These are phyloP conservation scores for Chaetomiaceae sp. DNA, from an alignment of 2,329 filamentous ascomycete genomes.

Conservation along the genomic window DNA sequence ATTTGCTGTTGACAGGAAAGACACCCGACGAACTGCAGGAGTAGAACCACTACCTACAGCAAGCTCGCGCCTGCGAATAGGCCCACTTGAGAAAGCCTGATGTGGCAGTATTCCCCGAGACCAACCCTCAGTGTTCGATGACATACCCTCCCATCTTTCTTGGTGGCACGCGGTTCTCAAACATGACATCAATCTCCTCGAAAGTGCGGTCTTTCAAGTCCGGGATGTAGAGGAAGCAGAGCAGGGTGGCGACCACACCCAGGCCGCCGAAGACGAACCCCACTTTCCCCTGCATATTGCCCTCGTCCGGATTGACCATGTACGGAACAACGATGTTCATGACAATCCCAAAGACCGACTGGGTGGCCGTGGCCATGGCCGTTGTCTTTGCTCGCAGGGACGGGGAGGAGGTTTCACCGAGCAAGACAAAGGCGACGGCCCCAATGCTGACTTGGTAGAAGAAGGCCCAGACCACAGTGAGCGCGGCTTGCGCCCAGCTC, in stretches of 20 bases:
- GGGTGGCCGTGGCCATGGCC: constrained; percentile 40
- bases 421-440: constrained; percentile 48
- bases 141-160: no score
- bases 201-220: constrained; percentile 31
- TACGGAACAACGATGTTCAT: constrained; percentile 44
- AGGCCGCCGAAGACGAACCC: constrained; percentile 40
- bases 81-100: no score
- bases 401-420: constrained; percentile 48
- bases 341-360: constrained; percentile 38
- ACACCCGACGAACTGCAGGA: no score
- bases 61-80: no score
- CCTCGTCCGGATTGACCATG: constrained; percentile 42
- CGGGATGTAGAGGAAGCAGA: constrained; percentile 34
- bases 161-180: constrained; percentile 64
- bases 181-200: constrained; percentile 34
- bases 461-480: constrained; percentile 50
- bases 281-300: constrained; percentile 41
- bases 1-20: no score
- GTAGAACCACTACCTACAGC: no score
- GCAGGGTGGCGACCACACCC: constrained; percentile 34
- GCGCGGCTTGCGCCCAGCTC: constrained; percentile 45
- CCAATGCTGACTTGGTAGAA: constrained; percentile 51
- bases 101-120: no score
- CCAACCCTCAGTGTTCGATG: no score
- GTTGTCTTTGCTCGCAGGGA: constrained; percentile 43